These are phyloP conservation scores for Cydonia oblonga DNA, from an alignment of 331 rosid species.

Conservation along the genomic window DNA sequence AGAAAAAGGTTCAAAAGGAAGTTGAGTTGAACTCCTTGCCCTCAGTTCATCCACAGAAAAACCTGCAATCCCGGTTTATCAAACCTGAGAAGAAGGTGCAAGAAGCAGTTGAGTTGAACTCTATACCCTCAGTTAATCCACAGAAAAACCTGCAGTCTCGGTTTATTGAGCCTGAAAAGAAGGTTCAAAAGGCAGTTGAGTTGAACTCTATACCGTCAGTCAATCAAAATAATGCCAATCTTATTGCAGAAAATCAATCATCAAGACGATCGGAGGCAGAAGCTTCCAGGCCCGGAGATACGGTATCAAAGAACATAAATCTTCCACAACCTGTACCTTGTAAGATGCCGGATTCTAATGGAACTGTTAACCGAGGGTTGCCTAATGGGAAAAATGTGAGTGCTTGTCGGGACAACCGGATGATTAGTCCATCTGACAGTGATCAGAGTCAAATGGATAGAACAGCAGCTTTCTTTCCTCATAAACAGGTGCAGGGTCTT, in stretches of 20 bases:
- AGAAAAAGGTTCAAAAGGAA: slow-evolving; percentile 4
- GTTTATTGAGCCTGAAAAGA: too few species aligned
- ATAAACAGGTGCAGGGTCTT: slow-evolving; percentile 40
- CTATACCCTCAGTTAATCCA: too few species aligned
- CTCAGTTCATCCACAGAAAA: background rate
- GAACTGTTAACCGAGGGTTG: slow-evolving; percentile 37
- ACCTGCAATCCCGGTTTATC: too few species aligned
- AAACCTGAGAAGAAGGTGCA: too few species aligned
- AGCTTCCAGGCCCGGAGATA: slow-evolving; percentile 46
- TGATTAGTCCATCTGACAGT: slow-evolving; percentile 35
- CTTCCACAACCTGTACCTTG: slow-evolving; percentile 36
- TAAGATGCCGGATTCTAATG: slow-evolving; percentile 43
- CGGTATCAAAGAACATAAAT: slow-evolving; percentile 27
- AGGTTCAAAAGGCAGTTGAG: too few species aligned
- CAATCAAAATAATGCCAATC: slow-evolving; percentile 38
- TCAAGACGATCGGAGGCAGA: slow-evolving; percentile 29
- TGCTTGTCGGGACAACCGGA: slow-evolving; percentile 25
- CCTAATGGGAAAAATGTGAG: slow-evolving; percentile 41
- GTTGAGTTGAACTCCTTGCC: too few species aligned
- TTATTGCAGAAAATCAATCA: slow-evolving; percentile 39
- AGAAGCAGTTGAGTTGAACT: too few species aligned
- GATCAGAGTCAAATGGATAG: slow-evolving; percentile 32
- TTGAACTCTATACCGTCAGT: background rate
- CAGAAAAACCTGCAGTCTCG: too few species aligned
- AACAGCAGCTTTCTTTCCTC: slow-evolving; percentile 31